phyloP scores from a whole-genome alignment of 139 green algal species.

The Edaphochlamys debaryana region DNA sequence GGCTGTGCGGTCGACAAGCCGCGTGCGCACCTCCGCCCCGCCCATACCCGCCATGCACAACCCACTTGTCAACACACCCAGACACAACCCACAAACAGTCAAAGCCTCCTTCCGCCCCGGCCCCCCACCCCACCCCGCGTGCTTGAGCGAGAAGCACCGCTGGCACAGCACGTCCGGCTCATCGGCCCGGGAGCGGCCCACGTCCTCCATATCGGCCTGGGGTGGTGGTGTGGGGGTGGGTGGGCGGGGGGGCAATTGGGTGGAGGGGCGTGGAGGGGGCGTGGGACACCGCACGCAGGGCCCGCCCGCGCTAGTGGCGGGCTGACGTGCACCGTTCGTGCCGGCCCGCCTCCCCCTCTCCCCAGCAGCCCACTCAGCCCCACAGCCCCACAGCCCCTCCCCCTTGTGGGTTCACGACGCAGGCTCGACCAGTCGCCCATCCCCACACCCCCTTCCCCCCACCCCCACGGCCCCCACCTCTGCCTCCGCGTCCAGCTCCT shows the following conservation, averaged over 20 bases:
- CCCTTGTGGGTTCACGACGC: not conserved
- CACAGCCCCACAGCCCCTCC: too few species aligned
- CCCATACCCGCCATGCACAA: too few species aligned
- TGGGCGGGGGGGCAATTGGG: not conserved
- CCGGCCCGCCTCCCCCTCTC: too few species aligned
- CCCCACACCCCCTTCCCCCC: not conserved
- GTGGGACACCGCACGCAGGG: too few species aligned
- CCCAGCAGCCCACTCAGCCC: too few species aligned
- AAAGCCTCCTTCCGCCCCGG: too few species aligned
- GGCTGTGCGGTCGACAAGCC: too few species aligned
- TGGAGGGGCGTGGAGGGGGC: not conserved
- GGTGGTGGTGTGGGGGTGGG: not conserved
- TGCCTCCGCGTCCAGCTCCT: not conserved
- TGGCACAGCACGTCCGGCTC: constrained; percentile 72
- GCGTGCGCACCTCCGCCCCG: too few species aligned
- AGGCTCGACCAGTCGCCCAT: not conserved
- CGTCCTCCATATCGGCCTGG: constrained; percentile 21
- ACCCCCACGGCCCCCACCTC: not conserved
- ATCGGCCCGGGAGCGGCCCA: constrained; percentile 18
- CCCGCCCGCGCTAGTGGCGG: too few species aligned
- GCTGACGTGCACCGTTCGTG: too few species aligned
- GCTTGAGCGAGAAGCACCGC: constrained; percentile 87
- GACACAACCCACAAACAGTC: too few species aligned
- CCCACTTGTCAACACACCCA: too few species aligned
- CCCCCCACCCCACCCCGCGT: constrained; percentile 75